phyloP scores from a whole-genome alignment of 2,329 filamentous ascomycete species.

The Xylariaceae sp. region DNA sequence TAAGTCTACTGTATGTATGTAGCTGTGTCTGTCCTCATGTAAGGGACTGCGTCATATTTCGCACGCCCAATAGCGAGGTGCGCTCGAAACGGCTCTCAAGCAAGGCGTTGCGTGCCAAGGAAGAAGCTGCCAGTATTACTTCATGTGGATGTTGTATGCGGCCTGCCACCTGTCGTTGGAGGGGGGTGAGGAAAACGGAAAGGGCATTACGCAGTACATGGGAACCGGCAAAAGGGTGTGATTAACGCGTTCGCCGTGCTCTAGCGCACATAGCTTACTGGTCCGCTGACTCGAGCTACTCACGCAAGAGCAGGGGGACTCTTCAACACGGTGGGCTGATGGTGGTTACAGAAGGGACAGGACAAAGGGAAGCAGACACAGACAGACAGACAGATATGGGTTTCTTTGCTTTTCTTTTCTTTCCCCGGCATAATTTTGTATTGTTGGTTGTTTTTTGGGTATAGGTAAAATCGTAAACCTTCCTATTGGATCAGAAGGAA shows the following conservation, averaged over 20 bases:
- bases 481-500: background rate
- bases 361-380: too few species aligned
- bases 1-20: too few species aligned
- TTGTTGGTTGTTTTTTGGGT: background rate
- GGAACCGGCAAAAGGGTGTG: constrained; percentile 28
- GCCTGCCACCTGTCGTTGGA: constrained; percentile 8
- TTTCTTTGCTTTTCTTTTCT: background rate
- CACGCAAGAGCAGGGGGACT: constrained; percentile 10
- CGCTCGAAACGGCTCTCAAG: constrained; percentile 7
- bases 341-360: background rate
- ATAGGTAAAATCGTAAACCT: background rate
- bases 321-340: background rate
- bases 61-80: constrained; percentile 14
- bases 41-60: constrained; percentile 16
- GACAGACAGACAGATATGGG: too few species aligned
- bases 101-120: constrained; percentile 6
- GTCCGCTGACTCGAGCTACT: constrained; percentile 18
- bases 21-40: constrained; percentile 16
- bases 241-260: constrained; percentile 18
- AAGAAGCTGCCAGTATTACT: constrained; percentile 18
- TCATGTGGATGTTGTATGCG: constrained; percentile 33
- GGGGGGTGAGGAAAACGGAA: constrained; percentile 23
- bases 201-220: too few species aligned
- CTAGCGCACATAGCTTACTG: constrained; percentile 25
- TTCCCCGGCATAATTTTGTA: background rate